Base-by-base conservation (phyloP, 495 filamentous ascomycete species). In the Rhypophila decipiens region DNA sequence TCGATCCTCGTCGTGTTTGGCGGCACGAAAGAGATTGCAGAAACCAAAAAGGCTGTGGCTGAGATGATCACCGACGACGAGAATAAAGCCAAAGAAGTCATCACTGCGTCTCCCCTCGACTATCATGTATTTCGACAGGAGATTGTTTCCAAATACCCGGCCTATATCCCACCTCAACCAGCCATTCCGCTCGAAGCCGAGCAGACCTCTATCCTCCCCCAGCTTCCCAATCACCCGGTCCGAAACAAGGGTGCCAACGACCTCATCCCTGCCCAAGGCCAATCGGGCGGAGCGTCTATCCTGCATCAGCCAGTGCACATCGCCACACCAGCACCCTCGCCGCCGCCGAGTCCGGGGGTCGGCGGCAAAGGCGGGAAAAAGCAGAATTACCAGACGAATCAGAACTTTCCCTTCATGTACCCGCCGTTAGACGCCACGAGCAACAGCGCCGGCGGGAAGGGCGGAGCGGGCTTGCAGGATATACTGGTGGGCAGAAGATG, bases 301-400 rank as follows among this genome's bases (percentile, higher is more conserved):
- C 74, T 98, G 5, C 84, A 96, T 58, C 90, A 96, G 57, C 87
- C 93, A 5, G 93, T 98, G 20, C 93, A 98, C 63, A 98, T 98
- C 49, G 94, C 93, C 37, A 98, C 93, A 3, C 93, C 93, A 0
- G 91, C 89, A 0, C 93, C 94, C n/a, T 97, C 94, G 4, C 93
- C 93, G 20, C 93, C 93, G 1, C 93, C 93, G 10, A 95, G 90
- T 5, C 94, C 93, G 3, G 86, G 84, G 2, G 83, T 86, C 4
- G 89, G 90, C 31, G 90, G 89, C 4, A 98, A 98, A 63, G 87
- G 85, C 37, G 89, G 85, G 13, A 98, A 98, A 70, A 98, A 98
- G 58, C 94, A 97, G 52, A 98, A 97, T 49, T 98, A 97, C 61
- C 93, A 98, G 64, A 98, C 93, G 0, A 98, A 98, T 60, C 93